These are phyloP conservation scores for Hylodesmum podocarpum DNA, from an alignment of 306 rosid genomes.

Conservation along the genomic window DNA sequence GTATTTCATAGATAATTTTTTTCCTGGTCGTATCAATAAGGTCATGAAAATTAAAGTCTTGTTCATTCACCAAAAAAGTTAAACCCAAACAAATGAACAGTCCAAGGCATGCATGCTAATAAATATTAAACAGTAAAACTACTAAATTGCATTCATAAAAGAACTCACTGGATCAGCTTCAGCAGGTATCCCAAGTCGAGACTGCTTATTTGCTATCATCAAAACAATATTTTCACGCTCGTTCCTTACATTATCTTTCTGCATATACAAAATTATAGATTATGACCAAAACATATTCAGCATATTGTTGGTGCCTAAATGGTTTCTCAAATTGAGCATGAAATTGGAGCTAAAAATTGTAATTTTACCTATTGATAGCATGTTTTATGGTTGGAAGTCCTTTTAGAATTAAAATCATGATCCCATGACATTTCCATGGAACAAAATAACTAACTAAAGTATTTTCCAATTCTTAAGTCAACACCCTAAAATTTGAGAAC, in stretches of 20 bases:
- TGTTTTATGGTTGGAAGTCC: neutral
- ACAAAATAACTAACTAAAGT: neutral
- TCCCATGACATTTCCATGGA: neutral
- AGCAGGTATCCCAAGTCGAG: constrained; percentile 66
- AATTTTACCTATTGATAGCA: neutral
- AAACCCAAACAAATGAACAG: neutral
- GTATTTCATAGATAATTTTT: no score
- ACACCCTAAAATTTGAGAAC: neutral
- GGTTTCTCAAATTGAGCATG: neutral
- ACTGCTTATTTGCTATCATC: constrained; percentile 86
- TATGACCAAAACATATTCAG: neutral
- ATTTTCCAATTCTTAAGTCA: neutral
- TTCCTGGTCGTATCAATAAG: no score
- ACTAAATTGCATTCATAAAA: constrained; percentile 16
- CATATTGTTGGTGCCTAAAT: neutral
- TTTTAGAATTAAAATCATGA: neutral
- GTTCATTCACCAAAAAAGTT: neutral
- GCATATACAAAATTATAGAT: constrained; percentile 29
- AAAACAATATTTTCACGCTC: constrained; percentile 91
- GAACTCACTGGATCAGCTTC: constrained; percentile 77
- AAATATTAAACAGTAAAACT: constrained; percentile 4
- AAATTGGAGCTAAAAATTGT: neutral
- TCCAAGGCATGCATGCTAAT: neutral
- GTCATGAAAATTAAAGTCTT: no score
- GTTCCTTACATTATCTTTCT: constrained; percentile 86